phyloP scores from a whole-genome alignment of 2,329 filamentous ascomycete genomes.

The Elsinoe ampelina region DNA sequence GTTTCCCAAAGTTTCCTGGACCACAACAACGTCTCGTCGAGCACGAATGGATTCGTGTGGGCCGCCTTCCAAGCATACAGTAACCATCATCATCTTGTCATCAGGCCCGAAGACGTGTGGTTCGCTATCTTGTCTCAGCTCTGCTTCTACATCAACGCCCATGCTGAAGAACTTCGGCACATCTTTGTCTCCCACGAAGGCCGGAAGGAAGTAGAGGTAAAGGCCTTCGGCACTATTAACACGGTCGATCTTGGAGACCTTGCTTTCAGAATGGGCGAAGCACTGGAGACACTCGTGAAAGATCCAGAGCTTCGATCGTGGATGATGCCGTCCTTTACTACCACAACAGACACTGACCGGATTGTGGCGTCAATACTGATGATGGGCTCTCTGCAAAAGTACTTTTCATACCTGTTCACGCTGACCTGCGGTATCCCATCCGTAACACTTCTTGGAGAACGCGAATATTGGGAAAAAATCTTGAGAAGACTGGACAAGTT shows the following conservation, averaged over 20 bases:
- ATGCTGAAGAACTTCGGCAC: conserved; percentile 37
- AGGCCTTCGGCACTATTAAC: conserved; percentile 16
- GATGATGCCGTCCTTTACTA: conserved; percentile 46
- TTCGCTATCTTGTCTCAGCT: conserved; percentile 43
- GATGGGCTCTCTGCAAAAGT: conserved; percentile 36
- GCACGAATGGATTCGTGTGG: background rate
- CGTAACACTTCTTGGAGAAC: conserved; percentile 43
- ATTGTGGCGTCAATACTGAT: conserved; percentile 39
- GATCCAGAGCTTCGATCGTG: conserved; percentile 36
- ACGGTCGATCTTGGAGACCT: conserved; percentile 26
- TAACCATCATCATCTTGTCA: conserved; percentile 36
- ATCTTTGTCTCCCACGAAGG: conserved; percentile 38
- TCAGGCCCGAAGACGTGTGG: conserved; percentile 48
- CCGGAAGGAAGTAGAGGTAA: conserved; percentile 33
- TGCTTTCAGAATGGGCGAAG: conserved; percentile 28
- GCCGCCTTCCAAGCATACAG: conserved; percentile 36
- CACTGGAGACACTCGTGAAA: conserved; percentile 35
- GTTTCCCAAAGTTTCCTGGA: background rate
- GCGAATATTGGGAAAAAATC: conserved; percentile 39
- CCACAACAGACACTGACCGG: conserved; percentile 38
- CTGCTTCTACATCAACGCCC: conserved; percentile 37
- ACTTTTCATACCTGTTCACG: conserved; percentile 33
- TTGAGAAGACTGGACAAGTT: conserved; percentile 36
- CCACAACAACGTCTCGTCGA: background rate
- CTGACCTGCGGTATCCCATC: conserved; percentile 42